Percentiles rank a stretch among this genome's conserved stretches.
These are phyloP conservation scores for Artemisia princeps DNA, from an alignment of 140 eudicot genomes.

Conservation along the genomic window DNA sequence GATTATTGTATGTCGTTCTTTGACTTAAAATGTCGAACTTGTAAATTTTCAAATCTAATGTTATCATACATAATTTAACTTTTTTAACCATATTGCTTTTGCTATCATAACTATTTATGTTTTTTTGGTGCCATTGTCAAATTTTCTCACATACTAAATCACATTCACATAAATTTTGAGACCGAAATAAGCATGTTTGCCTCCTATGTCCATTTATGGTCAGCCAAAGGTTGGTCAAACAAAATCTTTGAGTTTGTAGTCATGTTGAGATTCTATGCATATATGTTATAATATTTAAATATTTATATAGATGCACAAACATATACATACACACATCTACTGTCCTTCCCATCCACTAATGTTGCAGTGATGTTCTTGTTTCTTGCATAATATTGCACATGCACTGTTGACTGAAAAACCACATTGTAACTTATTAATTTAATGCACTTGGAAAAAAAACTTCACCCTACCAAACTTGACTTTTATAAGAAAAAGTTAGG, in stretches of 20 bases:
- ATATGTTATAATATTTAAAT: not conserved
- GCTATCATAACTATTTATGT: not conserved
- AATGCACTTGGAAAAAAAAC: conserved; percentile 35
- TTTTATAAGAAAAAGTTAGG: conserved; percentile 42
- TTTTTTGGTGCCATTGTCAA: not conserved
- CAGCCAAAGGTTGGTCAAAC: conserved; percentile 34
- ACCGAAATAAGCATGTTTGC: conserved; percentile 11
- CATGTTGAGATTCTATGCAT: conserved; percentile 24
- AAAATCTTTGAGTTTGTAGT: conserved; percentile 29
- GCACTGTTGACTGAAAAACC: conserved; percentile 57
- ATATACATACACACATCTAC: not conserved
- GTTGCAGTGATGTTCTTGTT: conserved; percentile 30
- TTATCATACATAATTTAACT: not conserved
- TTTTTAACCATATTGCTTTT: not conserved
- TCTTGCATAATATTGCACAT: conserved; percentile 47
- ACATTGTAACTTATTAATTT: conserved; percentile 36
- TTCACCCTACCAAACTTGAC: conserved; percentile 46
- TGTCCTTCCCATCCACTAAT: conserved; percentile 28
- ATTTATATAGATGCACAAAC: not conserved
- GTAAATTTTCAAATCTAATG: not conserved
- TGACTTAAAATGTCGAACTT: not conserved
- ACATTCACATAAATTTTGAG: not conserved
- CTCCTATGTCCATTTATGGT: conserved; percentile 3
- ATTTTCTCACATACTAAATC: not conserved
- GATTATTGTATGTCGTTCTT: not conserved